Percentiles rank a stretch among this genome's conserved stretches.
These are phyloP conservation scores for Geotrichum aggregatum DNA, from an alignment of 1,139 yeast genomes.

Conservation along the genomic window DNA sequence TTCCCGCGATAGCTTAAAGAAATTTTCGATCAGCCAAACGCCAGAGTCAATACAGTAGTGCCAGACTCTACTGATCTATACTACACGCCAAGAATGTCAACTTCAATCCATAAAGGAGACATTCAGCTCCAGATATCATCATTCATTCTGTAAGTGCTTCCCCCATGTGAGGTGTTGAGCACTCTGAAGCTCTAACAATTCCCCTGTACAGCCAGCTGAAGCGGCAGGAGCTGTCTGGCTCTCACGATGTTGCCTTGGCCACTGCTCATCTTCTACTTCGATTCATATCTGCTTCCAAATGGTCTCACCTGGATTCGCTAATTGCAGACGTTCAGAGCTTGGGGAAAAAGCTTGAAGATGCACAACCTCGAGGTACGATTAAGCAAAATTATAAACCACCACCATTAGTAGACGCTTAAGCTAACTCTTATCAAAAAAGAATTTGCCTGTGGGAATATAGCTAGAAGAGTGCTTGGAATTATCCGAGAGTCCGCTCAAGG, in stretches of 20 bases:
- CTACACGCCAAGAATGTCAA: not conserved
- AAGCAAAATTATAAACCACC: not conserved
- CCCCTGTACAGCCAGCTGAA: conserved; percentile 41
- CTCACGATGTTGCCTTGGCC: conserved; percentile 75
- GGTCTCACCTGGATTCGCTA: conserved; percentile 73
- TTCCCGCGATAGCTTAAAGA: not conserved
- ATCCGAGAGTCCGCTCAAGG: conserved; percentile 83
- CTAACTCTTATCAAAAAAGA: conserved; percentile 41
- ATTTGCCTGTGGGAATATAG: conserved; percentile 83
- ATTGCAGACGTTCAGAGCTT: conserved; percentile 59
- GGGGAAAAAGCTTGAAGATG: conserved; percentile 40
- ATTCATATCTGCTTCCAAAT: conserved; percentile 83
- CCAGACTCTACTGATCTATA: not conserved
- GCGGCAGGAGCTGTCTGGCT: conserved; percentile 69
- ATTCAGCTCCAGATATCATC: conserved; percentile 19
- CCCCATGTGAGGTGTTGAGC: not conserved
- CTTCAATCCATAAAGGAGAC: conserved; percentile 12
- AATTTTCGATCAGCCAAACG: not conserved
- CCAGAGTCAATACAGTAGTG: not conserved
- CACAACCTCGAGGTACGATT: conserved; percentile 40
- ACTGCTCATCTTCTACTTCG: conserved; percentile 84
- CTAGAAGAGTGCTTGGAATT: conserved; percentile 81
- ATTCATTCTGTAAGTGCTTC: conserved; percentile 12
- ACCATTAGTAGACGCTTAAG: not conserved
- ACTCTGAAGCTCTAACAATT: not conserved